Evolutionary conservation across 352 stramenopile species (phyloP).

Genomic region (Peronospora belbahrii): DNA sequence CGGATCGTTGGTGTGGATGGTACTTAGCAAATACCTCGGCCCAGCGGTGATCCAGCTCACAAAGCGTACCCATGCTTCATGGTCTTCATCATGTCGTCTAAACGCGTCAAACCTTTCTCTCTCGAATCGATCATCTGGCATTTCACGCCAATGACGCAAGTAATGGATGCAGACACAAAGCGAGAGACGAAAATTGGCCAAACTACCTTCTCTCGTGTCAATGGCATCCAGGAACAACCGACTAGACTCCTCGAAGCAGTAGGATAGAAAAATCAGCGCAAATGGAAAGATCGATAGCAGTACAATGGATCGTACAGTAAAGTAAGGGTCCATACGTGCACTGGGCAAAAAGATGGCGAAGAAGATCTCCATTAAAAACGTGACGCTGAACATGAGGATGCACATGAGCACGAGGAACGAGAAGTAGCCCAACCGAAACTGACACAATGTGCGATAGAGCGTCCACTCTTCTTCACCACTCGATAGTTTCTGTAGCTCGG

Average conservation of each 20-base stretch:
- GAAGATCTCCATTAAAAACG: slow-evolving; percentile 87
- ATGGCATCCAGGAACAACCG: slow-evolving; percentile 81
- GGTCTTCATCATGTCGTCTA: slow-evolving; percentile 45
- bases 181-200: slow-evolving; percentile 80
- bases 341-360: slow-evolving; percentile 86
- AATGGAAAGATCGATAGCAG: slow-evolving; percentile 66
- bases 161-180: slow-evolving; percentile 83
- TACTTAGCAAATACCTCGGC: slow-evolving; percentile 29
- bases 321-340: slow-evolving; percentile 60
- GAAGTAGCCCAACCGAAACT: slow-evolving; percentile 85
- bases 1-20: slow-evolving; percentile 55
- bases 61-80: slow-evolving; percentile 52
- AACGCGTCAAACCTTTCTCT: slow-evolving; percentile 39
- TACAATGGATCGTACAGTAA: slow-evolving; percentile 60
- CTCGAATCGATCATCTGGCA: slow-evolving; percentile 73
- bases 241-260: slow-evolving; percentile 80
- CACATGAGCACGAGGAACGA: slow-evolving; percentile 85
- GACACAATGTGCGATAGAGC: slow-evolving; percentile 69
- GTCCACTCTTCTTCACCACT: slow-evolving; percentile 54
- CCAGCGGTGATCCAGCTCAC: slow-evolving; percentile 32
- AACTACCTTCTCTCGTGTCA: slow-evolving; percentile 70
- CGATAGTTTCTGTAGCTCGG: slow-evolving; percentile 66
- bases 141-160: slow-evolving; percentile 65
- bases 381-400: slow-evolving; percentile 87
- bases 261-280: slow-evolving; percentile 76